A percentile compares a stretch with the other conserved stretches of the same genome.
phyloP scores from a whole-genome alignment of 1,284 basidiomycete genomes.

The Naganishia albida region DNA sequence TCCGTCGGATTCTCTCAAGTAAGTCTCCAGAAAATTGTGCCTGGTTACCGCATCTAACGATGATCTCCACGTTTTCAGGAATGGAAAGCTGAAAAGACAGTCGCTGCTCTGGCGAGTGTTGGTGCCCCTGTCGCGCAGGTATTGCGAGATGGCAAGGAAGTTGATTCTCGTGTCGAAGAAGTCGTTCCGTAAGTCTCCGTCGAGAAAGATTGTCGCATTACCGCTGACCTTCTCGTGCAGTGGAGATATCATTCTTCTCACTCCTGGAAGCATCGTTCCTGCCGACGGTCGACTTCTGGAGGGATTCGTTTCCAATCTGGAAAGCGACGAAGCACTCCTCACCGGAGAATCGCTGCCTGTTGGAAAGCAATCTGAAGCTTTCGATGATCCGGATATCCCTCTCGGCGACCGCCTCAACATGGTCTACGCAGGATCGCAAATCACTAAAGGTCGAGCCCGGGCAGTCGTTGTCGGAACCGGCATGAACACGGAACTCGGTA shows the following conservation, averaged over 20 bases:
- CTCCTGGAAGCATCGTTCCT: conserved; percentile 64
- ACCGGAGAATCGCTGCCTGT: conserved; percentile 71
- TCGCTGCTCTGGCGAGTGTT: conserved; percentile 54
- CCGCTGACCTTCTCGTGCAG: conserved; percentile 27
- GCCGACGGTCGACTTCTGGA: conserved; percentile 61
- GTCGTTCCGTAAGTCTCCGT: conserved; percentile 57
- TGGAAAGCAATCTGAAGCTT: conserved; percentile 59
- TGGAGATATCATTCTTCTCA: conserved; percentile 63
- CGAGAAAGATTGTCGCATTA: background rate
- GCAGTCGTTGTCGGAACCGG: conserved; percentile 64
- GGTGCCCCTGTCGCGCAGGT: conserved; percentile 65
- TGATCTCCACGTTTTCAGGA: conserved; percentile 38
- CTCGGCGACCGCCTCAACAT: conserved; percentile 54
- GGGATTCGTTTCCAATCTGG: conserved; percentile 57
- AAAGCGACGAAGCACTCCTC: conserved; percentile 67
- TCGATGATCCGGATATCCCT: conserved; percentile 54
- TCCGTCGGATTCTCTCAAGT: conserved; percentile 51
- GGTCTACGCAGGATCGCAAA: conserved; percentile 62
- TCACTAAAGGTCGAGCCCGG: conserved; percentile 66
- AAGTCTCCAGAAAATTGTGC: background rate
- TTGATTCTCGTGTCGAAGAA: conserved; percentile 61
- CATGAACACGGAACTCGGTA: conserved; percentile 68
- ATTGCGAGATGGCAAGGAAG: conserved; percentile 59
- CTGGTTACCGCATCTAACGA: background rate
- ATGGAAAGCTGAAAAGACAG: conserved; percentile 57